Base-by-base conservation (phyloP, 73 alveolate genomes). In the Tetrahymena borealis region DNA sequence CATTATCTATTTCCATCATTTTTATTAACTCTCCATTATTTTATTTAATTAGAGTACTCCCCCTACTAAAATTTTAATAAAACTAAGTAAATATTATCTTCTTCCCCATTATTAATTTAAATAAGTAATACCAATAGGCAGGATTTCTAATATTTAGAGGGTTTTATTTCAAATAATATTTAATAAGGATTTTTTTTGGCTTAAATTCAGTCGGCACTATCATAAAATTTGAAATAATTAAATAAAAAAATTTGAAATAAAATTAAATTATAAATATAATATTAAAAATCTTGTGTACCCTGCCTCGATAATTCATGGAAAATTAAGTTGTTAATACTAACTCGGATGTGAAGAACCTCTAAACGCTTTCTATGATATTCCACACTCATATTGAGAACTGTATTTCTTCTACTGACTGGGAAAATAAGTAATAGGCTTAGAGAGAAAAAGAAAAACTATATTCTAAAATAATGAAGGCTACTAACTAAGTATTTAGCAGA, bases 121-220 rank as follows among this genome's bases (percentile, higher is more conserved):
- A 24, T 35, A 60, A 60, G 9, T 60, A 60, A 60, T 60, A n/a
- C n/a, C n/a, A n/a, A n/a, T n/a, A n/a, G n/a, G n/a, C n/a, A n/a
- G n/a, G n/a, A n/a, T n/a, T n/a, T n/a, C 85, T 60, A 60, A 60
- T 60, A 60, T 60, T 60, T 60, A 60, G 85, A 60, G 85, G 85
- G 85, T n/a, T n/a, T n/a, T n/a, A n/a, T n/a, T n/a, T n/a, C n/a
- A n/a, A n/a, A 60, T 24, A 60, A 60, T 15, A 13, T 60, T 60
- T 60, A 60, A 60, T 60, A 24, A 24, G 28, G 7, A 24, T 60
- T 60, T n/a, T 60, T 60, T 60, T 60, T 60, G 28, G 85, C 85
- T 60, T 60, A 60, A 60, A 60, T 60, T 60, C 85, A 60, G 85
- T 31, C 20, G 20, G 20, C 16, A 41, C 78, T 18, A 60, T 7